Base-by-base conservation (phyloP, 2,329 filamentous ascomycete genomes). In the Hypoxylon sp. region DNA sequence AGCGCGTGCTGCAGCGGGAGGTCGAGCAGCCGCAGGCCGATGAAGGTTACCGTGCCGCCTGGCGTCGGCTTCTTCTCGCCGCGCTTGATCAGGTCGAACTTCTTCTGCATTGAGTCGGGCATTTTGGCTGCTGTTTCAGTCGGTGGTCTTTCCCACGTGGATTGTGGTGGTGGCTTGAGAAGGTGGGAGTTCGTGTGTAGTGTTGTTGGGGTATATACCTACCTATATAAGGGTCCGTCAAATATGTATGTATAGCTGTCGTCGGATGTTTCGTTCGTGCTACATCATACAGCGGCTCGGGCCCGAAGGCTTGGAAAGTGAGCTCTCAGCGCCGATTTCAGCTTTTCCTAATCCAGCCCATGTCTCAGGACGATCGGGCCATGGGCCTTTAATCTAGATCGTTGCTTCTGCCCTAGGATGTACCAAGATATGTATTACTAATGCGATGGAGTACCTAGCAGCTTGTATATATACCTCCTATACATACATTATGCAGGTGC, bases 21-120 rank as follows among this genome's bases (percentile, higher is more conserved):
- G 57, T 74, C 74, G 50, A 79, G 72, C 11, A 74, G 67, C 51
- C 80, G 80, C 16, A 81, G 73, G 26, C 75, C 77, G 66, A 80
- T 56, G 70, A 81, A 81, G 50, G 78, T 78, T 11, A 77, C 63
- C 1, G 76, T 79, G 18, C 80, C 80, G 4, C 70, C 49, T 0
- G 74, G 72, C 24, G 76, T 78, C 30, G 75, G 70, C 33, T 69
- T 69, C 67, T 78, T 79, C 61, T 75, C 71, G 59, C 80, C 79
- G 28, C 80, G 79, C 4, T 71, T 56, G 71, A 81, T 78, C 16
- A 80, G 73, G 67, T 81, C 77, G 61, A 63, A 69, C 44, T 65
- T 67, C 38, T 59, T 58, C 6, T 54, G 28, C 46, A 11, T 60
- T 24, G 60, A 16, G 46, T 53, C 33, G 12, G 60, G 11, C 60